A percentile compares a stretch with the other conserved stretches of the same genome.
phyloP scores from a whole-genome alignment of 257 asterid species.

The Agastache rugosa region DNA sequence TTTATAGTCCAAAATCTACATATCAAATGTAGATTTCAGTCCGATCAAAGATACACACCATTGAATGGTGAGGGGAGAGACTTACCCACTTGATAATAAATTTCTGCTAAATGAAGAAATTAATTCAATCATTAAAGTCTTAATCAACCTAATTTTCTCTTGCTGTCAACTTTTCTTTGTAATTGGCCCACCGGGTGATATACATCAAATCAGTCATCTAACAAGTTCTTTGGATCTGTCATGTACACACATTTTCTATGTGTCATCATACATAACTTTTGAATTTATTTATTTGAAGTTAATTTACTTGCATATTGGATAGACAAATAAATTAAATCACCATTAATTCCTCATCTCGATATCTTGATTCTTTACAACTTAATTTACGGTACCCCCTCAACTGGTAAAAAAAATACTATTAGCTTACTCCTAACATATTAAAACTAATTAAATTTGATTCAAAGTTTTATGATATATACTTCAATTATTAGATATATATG shows the following conservation, averaged over 20 bases:
- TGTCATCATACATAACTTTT: constrained; percentile 42
- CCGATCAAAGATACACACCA: background rate
- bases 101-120: constrained; percentile 11
- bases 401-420: no score
- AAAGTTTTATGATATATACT: no score
- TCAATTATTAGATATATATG: no score
- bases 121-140: constrained; percentile 16
- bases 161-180: constrained; percentile 10
- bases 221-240: constrained; percentile 41
- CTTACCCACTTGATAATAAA: background rate
- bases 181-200: constrained; percentile 41
- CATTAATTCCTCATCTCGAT: background rate
- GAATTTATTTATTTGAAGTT: constrained; percentile 32
- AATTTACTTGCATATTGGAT: background rate
- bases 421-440: no score
- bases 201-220: constrained; percentile 52
- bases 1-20: no score
- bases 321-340: background rate
- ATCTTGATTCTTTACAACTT: constrained; percentile 1
- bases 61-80: background rate
- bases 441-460: no score
- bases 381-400: background rate
- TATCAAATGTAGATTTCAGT: no score
- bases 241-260: constrained; percentile 18
- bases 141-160: constrained; percentile 13